Evolutionary conservation across 352 stramenopile species (phyloP).

Genomic region (Pythium phragmitis): DNA sequence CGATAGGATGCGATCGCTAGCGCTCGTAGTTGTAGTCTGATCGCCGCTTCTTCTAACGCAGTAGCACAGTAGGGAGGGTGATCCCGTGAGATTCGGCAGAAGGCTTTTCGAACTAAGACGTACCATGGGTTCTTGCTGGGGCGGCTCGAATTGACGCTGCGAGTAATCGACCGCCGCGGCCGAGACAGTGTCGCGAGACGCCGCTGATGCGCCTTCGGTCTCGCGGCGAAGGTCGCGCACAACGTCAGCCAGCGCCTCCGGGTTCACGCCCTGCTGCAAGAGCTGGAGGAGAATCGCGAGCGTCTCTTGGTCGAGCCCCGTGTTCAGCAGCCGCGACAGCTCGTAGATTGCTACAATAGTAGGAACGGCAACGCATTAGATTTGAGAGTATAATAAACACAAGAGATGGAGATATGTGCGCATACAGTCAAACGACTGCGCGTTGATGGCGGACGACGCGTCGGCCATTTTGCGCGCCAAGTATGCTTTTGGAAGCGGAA

Average conservation of each 20-base stretch:
- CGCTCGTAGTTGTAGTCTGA: constrained; percentile 23
- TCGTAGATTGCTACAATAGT: constrained; percentile 76
- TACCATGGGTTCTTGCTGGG: constrained; percentile 29
- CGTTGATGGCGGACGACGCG: constrained; percentile 16
- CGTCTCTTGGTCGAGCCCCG: constrained; percentile 87
- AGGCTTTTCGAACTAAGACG: background rate
- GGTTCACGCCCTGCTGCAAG: constrained; percentile 89
- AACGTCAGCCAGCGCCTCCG: constrained; percentile 83
- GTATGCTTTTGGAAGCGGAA: background rate
- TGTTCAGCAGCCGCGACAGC: constrained; percentile 89
- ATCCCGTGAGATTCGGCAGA: background rate
- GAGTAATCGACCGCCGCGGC: constrained; percentile 6
- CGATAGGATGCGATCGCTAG: constrained; percentile 3
- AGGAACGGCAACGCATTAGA: background rate
- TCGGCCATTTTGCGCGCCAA: constrained; percentile 18
- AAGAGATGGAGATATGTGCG: background rate
- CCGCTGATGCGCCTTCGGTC: constrained; percentile 28
- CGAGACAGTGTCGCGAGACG: background rate
- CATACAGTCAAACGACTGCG: constrained; percentile 26
- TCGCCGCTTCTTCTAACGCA: constrained; percentile 34
- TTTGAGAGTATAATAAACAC: background rate
- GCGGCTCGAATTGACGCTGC: constrained; percentile 24
- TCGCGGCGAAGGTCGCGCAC: constrained; percentile 89
- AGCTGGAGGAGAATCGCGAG: constrained; percentile 86
- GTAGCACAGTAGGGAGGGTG: background rate